phyloP scores from a whole-genome alignment of 192 early-diverging fungal genomes.

The Umbelopsis isabellina region DNA sequence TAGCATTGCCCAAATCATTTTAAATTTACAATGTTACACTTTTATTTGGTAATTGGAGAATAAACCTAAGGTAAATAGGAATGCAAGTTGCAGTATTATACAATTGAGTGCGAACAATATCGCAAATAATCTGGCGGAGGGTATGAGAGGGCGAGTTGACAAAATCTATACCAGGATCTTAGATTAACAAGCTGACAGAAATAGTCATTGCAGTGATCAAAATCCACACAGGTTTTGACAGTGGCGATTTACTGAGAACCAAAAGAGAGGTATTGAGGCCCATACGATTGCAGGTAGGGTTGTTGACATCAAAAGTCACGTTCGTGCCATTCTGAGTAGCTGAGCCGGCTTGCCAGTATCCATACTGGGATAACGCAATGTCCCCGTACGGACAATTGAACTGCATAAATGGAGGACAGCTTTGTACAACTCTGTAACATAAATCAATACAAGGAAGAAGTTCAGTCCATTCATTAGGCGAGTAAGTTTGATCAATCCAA shows the following conservation, averaged over 20 bases:
- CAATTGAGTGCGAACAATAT: conserved; percentile 5
- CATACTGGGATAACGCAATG: conserved; percentile 36
- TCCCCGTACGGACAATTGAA: conserved; percentile 56
- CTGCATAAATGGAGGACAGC: conserved; percentile 57
- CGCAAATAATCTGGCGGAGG: neutral
- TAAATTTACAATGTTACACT: neutral
- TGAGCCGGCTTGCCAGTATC: conserved; percentile 33
- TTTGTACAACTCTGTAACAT: conserved; percentile 59
- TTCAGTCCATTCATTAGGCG: conserved; percentile 48
- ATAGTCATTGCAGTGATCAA: neutral
- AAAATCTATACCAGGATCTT: neutral
- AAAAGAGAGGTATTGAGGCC: conserved; percentile 26
- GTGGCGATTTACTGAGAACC: conserved; percentile 10
- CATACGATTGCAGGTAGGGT: conserved; percentile 40
- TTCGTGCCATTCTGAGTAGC: conserved; percentile 14
- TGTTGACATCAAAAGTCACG: conserved; percentile 11
- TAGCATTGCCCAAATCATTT: too few relatives aligned
- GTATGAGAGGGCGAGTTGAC: neutral
- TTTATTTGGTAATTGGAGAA: neutral
- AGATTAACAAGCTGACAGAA: neutral
- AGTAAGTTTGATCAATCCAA: conserved; percentile 32
- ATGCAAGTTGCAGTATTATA: neutral
- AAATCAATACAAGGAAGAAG: conserved; percentile 60
- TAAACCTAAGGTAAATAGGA: neutral
- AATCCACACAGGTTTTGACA: neutral